Base-by-base conservation (phyloP, 176 grass and related monocot genomes). In the Carex myosuroides region DNA sequence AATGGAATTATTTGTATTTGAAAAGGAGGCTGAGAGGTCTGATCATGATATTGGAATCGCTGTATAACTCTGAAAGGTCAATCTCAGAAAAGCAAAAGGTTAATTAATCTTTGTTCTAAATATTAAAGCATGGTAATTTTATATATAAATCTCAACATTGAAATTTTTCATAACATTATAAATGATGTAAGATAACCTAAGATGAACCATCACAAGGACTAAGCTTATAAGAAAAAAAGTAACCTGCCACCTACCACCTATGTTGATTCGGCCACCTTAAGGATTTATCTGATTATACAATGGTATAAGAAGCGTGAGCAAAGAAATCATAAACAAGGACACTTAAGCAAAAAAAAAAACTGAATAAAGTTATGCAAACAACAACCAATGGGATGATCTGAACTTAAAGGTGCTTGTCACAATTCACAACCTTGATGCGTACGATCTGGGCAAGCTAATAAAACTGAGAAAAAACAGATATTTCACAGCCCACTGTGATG, bases 331-430 rank as follows among this genome's bases (percentile, higher is more conserved):
- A 56, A 42, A 56, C 71, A 62, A 17, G 79, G 64, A 79, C 33
- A 24, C 50, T 61, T 66, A 17, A 75, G 53, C 48, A 9, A 46
- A 87, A 83, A 73, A 85, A n/a, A 53, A 79, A 55, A 64, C 71
- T 39, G 59, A 61, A 22, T 61, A 61, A 22, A 61, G 18, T 6
- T 1, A 61, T 0, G 3, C 3, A 17, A 61, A 22, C 7, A 20
- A 61, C 18, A 22, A 97, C 90, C 90, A 92, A 94, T 10, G 71
- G 84, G 89, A 78, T 88, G 92, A 72, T 97, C 94, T 65, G 94
- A 90, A 89, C 90, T 89, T 83, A 46, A 97, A 91, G 60, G 92
- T 92, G 81, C 84, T 89, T 88, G 84, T 92, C 61, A 97, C 92
- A 83, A 97, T 39, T 39, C 37, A 39, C 37, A 0, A 39, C 88